phyloP scores from a whole-genome alignment of 305 asterid genomes.

The Andrographis paniculata region DNA sequence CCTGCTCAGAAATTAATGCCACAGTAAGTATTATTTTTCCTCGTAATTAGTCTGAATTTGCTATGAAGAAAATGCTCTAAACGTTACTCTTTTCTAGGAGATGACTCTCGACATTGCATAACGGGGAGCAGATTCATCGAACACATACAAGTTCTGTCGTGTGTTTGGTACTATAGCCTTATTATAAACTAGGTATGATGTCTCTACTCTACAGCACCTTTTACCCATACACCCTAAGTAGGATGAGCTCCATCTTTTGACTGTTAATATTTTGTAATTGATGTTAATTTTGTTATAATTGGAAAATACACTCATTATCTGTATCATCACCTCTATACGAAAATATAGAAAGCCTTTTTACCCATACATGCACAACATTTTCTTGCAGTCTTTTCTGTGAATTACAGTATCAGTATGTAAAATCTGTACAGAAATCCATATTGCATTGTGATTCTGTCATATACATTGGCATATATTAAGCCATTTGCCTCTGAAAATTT shows the following conservation, averaged over 20 bases:
- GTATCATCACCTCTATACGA: background rate
- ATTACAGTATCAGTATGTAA: too few relatives aligned
- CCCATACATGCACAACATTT: background rate
- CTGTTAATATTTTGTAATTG: slow-evolving; percentile 9
- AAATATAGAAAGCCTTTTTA: background rate
- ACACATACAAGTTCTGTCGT: background rate
- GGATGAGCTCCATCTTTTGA: background rate
- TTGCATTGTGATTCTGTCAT: too few relatives aligned
- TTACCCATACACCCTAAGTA: background rate
- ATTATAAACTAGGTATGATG: too few relatives aligned
- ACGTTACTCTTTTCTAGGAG: slow-evolving; percentile 9
- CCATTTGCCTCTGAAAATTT: too few relatives aligned
- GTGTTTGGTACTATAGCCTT: background rate
- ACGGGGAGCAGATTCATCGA: background rate
- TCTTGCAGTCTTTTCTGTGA: too few relatives aligned
- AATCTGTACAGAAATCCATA: too few relatives aligned
- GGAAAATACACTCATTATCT: background rate
- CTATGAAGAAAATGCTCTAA: background rate
- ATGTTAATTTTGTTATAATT: background rate
- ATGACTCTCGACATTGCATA: slow-evolving; percentile 5
- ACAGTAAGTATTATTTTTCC: slow-evolving; percentile 1
- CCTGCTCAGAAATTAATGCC: background rate
- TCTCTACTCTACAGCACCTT: too few relatives aligned
- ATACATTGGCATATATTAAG: too few relatives aligned
- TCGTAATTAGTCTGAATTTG: background rate